These are phyloP conservation scores for Syncephalastrum sp. DNA, from an alignment of 371 early-diverging fungal genomes.

Conservation along the genomic window DNA sequence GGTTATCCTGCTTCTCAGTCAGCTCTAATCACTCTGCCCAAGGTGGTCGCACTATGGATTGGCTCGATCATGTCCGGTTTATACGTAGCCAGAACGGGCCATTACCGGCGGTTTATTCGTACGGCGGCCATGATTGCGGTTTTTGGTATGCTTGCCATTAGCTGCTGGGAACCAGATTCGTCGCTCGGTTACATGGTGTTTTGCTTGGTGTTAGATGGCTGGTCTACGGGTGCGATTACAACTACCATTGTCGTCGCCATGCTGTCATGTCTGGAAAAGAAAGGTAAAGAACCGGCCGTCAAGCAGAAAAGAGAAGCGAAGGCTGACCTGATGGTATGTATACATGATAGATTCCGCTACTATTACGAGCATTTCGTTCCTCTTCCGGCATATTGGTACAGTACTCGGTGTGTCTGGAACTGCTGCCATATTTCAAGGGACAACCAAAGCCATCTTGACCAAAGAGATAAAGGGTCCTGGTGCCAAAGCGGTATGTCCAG, in stretches of 20 bases:
- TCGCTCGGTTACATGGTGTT: conserved; percentile 19
- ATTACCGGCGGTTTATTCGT: conserved; percentile 31
- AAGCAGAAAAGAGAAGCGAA: too few relatives aligned
- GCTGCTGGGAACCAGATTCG: conserved; percentile 23
- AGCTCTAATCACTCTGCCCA: conserved; percentile 40
- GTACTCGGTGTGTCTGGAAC: conserved; percentile 42
- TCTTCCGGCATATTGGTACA: conserved; percentile 46
- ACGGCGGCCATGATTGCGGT: conserved; percentile 15
- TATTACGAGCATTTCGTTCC: conserved; percentile 41
- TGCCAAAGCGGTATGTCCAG: conserved; percentile 15
- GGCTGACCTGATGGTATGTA: background rate
- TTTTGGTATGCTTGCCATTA: conserved; percentile 24
- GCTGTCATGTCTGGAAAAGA: conserved; percentile 41
- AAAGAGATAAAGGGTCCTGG: conserved; percentile 35
- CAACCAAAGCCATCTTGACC: conserved; percentile 26
- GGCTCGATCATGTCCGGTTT: conserved; percentile 42
- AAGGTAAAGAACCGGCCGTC: conserved; percentile 21
- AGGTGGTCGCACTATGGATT: conserved; percentile 27
- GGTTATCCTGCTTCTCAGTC: conserved; percentile 38
- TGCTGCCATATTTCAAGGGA: conserved; percentile 41
- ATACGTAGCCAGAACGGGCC: conserved; percentile 46
- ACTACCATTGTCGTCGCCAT: conserved; percentile 50
- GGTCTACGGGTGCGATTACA: conserved; percentile 37
- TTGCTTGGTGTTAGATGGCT: conserved; percentile 40
- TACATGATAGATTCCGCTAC: conserved; percentile 45